Evolutionary conservation across 495 filamentous ascomycete genomes (phyloP).

Genomic region (Hypoxylon fuscum): DNA sequence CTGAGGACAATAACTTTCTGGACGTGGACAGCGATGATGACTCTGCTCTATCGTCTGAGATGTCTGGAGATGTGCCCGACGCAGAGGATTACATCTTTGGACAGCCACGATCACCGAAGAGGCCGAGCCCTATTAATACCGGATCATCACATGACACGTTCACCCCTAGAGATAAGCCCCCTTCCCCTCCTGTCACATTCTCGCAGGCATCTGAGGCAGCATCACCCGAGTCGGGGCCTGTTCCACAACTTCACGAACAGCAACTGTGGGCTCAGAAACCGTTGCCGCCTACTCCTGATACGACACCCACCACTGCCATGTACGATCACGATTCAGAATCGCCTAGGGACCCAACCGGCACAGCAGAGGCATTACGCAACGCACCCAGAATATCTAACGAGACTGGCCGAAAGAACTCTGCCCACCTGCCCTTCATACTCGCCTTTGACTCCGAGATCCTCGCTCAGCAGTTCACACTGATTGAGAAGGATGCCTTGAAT

Average conservation of each 20-base stretch:
- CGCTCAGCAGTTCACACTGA: slow-evolving; percentile 92
- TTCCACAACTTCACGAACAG: slow-evolving; percentile 49
- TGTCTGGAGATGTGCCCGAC: slow-evolving; percentile 74
- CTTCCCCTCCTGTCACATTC: slow-evolving; percentile 81
- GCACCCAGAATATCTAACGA: slow-evolving; percentile 46
- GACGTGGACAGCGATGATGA: slow-evolving; percentile 73
- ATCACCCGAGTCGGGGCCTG: slow-evolving; percentile 46
- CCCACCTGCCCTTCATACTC: slow-evolving; percentile 90
- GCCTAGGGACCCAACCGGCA: slow-evolving; percentile 48
- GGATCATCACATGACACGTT: slow-evolving; percentile 45
- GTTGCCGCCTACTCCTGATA: slow-evolving; percentile 62
- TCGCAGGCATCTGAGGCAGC: slow-evolving; percentile 67
- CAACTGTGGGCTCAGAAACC: slow-evolving; percentile 57
- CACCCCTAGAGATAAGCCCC: slow-evolving; percentile 60
- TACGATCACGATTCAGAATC: slow-evolving; percentile 40
- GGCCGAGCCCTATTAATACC: slow-evolving; percentile 36
- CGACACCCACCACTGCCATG: slow-evolving; percentile 55
- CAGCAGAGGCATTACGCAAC: slow-evolving; percentile 50
- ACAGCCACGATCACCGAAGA: slow-evolving; percentile 40
- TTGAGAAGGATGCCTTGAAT: slow-evolving; percentile 94
- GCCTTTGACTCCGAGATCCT: slow-evolving; percentile 89
- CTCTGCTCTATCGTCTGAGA: slow-evolving; percentile 81
- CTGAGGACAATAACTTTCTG: slow-evolving; percentile 67
- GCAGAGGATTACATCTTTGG: slow-evolving; percentile 53
- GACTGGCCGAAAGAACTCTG: slow-evolving; percentile 43